Base-by-base conservation (phyloP, 2,329 filamentous ascomycete species). In the Parastagonospora nodorum region DNA sequence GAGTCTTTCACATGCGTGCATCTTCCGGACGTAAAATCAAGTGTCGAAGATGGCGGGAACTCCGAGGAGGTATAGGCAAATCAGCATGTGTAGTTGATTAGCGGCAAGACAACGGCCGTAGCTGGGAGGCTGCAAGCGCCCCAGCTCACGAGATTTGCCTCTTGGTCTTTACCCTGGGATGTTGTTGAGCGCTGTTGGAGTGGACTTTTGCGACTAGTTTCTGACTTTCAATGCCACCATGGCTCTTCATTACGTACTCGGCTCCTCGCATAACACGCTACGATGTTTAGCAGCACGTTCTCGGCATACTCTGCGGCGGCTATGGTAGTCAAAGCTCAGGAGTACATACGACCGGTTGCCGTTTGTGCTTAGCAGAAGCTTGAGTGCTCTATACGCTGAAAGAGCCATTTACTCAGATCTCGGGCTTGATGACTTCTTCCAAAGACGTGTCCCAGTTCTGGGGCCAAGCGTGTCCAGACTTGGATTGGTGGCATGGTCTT, bases 161-260 rank as follows among this genome's bases (percentile, higher is more conserved):
- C 19, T 24, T 24, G 16, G 44, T 48, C n/a, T 40, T 44, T 31
- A 8, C 19, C 44, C 51, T 60, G 57, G 51, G 50, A 48, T 51
- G 55, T 54, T 57, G 53, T 58, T 55, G 55, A 54, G 53, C 42
- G 39, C 48, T 42, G 42, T 29, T 35, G 35, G 42, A 31, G 7
- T 27, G 32, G 44, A 42, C 43, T 29, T 29, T 28, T 48, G 53
- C 45, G 42, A 55, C 49, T 60, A 61, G 52, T 53, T 45, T 44
- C 50, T 30, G 49, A 42, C 27, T 47, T 52, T 57, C 41, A 51
- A 58, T 57, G 55, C 53, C 46, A 38, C 45, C 40, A 55, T 33
- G 41, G 51, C 46, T 50, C 48, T 42, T 35, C 50, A 53, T 65
- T 65, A 65, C 60, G 62, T 65, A 64, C 45, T 51, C 48, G 36